Conservation (phyloP, 306 rosid genomes). For the Trifolium repens region DNA sequence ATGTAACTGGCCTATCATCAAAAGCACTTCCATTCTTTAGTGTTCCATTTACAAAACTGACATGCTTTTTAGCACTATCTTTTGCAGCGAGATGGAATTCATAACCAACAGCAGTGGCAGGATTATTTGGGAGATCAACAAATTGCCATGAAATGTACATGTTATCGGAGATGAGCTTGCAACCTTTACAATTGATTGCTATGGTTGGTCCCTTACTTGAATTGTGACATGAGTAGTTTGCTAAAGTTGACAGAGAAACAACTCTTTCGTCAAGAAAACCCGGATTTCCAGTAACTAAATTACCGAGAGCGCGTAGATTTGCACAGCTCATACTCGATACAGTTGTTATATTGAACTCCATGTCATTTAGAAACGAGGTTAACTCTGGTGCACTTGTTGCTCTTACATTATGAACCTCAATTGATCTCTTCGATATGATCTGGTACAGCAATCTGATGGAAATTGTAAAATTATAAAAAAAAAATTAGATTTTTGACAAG, state of each 20-base stretch:
- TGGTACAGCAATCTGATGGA: slow-evolving; percentile 92
- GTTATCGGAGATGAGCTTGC: slow-evolving; percentile 66
- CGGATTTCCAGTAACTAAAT: slow-evolving; percentile 72
- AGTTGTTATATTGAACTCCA: slow-evolving; percentile 90
- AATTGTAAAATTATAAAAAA: slow-evolving; percentile 41
- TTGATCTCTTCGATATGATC: slow-evolving; percentile 82
- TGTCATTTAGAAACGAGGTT: slow-evolving; percentile 67
- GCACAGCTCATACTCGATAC: slow-evolving; percentile 92
- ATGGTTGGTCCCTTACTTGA: slow-evolving; percentile 85
- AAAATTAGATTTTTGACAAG: too few species aligned
- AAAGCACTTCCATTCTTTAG: slow-evolving; percentile 69
- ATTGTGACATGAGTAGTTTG: slow-evolving; percentile 75
- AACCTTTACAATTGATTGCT: slow-evolving; percentile 60
- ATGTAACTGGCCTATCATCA: slow-evolving; percentile 82
- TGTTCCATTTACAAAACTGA: slow-evolving; percentile 80
- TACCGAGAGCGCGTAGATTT: slow-evolving; percentile 75
- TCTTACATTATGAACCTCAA: slow-evolving; percentile 90
- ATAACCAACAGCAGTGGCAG: slow-evolving; percentile 94
- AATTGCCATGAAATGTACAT: slow-evolving; percentile 88
- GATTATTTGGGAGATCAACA: slow-evolving; percentile 80
- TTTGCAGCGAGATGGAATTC: slow-evolving; percentile 76
- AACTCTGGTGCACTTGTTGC: slow-evolving; percentile 85
- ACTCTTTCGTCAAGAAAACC: slow-evolving; percentile 73
- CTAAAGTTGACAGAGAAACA: slow-evolving; percentile 65
- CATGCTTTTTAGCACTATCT: slow-evolving; percentile 54